Evolutionary conservation across 768 basidiomycete genomes (phyloP).

Genomic region (Dictyophora rubrovolvata): DNA sequence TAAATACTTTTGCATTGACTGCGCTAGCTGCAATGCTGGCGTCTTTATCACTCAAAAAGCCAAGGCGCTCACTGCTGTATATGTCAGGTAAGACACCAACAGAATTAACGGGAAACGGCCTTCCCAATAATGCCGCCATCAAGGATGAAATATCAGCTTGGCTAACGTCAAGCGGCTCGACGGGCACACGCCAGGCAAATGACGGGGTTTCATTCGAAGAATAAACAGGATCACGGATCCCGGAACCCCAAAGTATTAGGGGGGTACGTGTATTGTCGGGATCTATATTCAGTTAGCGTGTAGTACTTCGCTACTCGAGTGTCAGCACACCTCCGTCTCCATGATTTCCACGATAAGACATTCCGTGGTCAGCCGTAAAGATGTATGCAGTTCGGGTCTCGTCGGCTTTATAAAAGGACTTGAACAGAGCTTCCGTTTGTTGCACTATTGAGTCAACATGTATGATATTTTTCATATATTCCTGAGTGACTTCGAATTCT

Average conservation of each 20-base stretch:
- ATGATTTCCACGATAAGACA: constrained; percentile 82
- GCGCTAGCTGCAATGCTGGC: constrained; percentile 44
- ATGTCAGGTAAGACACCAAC: constrained; percentile 76
- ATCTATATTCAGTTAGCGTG: constrained; percentile 31
- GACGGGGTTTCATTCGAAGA: constrained; percentile 35
- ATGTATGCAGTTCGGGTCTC: constrained; percentile 47
- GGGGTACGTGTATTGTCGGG: constrained; percentile 86
- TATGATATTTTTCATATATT: constrained; percentile 80
- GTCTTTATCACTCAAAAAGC: constrained; percentile 49
- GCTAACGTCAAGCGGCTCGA: constrained; percentile 60
- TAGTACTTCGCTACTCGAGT: constrained; percentile 1
- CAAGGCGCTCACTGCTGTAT: constrained; percentile 40
- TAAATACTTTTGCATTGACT: constrained; percentile 50
- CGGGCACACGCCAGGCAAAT: constrained; percentile 47
- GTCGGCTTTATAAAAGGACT: constrained; percentile 54
- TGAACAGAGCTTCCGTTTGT: constrained; percentile 50
- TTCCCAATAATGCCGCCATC: constrained; percentile 66
- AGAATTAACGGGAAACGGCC: constrained; percentile 70
- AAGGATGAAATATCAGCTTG: constrained; percentile 76
- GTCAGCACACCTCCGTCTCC: constrained; percentile 65
- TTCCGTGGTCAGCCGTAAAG: constrained; percentile 86
- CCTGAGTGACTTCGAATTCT: constrained; percentile 30
- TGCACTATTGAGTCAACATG: constrained; percentile 68
- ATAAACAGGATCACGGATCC: constrained; percentile 48
- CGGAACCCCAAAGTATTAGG: constrained; percentile 72